These are phyloP conservation scores for Adiantum capillusveneris DNA, from an alignment of 75 land plant genomes.

Conservation along the genomic window DNA sequence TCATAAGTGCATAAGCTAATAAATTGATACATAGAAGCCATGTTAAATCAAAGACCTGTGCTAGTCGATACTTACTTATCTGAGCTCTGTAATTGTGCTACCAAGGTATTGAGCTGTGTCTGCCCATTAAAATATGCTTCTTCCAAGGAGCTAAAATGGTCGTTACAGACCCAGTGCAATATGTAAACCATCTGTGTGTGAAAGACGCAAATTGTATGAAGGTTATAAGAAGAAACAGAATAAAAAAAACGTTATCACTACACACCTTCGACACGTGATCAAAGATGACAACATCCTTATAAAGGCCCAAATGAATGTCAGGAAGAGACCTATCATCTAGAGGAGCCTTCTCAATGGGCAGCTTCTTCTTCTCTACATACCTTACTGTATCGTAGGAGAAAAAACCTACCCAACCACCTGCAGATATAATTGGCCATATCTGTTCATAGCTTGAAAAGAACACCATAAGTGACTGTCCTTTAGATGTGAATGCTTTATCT, in stretches of 20 bases:
- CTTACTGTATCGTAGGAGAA: slow-evolving; percentile 97
- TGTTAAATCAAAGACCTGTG: too few relatives aligned
- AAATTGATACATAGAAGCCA: too few relatives aligned
- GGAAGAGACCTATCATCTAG: slow-evolving; percentile 87
- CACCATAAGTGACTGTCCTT: too few relatives aligned
- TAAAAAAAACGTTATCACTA: too few relatives aligned
- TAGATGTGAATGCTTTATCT: too few relatives aligned
- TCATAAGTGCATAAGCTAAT: too few relatives aligned
- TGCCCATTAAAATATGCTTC: slow-evolving; percentile 68
- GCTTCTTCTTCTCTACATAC: slow-evolving; percentile 83
- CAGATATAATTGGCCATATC: too few relatives aligned
- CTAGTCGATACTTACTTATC: slow-evolving; percentile 55
- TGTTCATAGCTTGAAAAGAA: too few relatives aligned
- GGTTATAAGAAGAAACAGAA: too few relatives aligned
- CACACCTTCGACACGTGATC: slow-evolving; percentile 99
- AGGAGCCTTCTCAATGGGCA: slow-evolving; percentile 83
- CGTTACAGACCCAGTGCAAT: slow-evolving; percentile 78
- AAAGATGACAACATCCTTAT: slow-evolving; percentile 87
- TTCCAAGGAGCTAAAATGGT: slow-evolving; percentile 42
- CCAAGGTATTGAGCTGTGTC: slow-evolving; percentile 37
- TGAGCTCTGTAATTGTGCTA: slow-evolving; percentile 49
- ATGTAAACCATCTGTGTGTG: too few relatives aligned
- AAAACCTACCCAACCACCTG: slow-evolving; percentile 99
- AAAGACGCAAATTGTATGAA: too few relatives aligned
- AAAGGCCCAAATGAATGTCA: slow-evolving; percentile 87